These are phyloP conservation scores for Neohortaea acidophila DNA, from an alignment of 495 filamentous ascomycete genomes.

Conservation along the genomic window DNA sequence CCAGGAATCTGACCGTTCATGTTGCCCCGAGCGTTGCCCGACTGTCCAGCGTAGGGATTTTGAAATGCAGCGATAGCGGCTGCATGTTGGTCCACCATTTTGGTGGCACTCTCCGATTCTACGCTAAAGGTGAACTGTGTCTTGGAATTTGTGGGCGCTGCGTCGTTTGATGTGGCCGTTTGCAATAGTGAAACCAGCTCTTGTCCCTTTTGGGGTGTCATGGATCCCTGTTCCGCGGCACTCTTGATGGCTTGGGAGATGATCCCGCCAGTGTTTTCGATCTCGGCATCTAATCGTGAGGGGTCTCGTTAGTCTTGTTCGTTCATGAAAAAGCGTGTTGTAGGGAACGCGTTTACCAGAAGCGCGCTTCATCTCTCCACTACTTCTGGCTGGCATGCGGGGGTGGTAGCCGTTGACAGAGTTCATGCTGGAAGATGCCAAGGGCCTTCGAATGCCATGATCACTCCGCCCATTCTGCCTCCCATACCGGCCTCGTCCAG, in stretches of 20 bases:
- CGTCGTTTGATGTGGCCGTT: conserved; percentile 3
- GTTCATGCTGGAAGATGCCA: conserved; percentile 29
- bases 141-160: conserved; percentile 44
- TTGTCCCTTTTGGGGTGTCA: conserved; percentile 46
- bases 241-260: conserved; percentile 84
- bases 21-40: not conserved
- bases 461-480: conserved; percentile 30
- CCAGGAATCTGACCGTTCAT: not conserved
- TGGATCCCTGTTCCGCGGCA: conserved; percentile 51
- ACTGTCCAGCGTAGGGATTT: not conserved
- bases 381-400: conserved; percentile 6
- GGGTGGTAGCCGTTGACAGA: not conserved
- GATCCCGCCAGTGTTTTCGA: conserved; percentile 40
- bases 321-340: not conserved
- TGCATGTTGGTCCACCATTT: conserved; percentile 32
- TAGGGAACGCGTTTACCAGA: conserved; percentile 1
- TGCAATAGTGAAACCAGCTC: conserved; percentile 30
- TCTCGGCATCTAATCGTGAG: conserved; percentile 2
- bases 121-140: conserved; percentile 88
- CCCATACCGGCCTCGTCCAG: conserved; percentile 66
- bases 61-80: conserved; percentile 2
- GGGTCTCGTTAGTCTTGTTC: not conserved
- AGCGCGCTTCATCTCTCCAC: conserved; percentile 6
- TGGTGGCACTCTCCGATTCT: conserved; percentile 55
- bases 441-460: conserved; percentile 46